These are phyloP conservation scores for Leccinum incarnatum DNA, from an alignment of 768 basidiomycete species.

Conservation along the genomic window DNA sequence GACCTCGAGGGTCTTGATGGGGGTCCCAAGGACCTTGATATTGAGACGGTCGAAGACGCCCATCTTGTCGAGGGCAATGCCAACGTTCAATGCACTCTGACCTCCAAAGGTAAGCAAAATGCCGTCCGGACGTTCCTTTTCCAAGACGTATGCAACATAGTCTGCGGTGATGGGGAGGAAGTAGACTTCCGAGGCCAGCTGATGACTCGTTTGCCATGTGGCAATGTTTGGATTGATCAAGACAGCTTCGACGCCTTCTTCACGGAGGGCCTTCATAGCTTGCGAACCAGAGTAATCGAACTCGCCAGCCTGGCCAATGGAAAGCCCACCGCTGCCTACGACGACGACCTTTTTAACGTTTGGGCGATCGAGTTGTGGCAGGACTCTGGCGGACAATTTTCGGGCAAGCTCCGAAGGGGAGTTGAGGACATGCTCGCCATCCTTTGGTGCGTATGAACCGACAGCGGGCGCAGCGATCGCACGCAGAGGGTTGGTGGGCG, in stretches of 20 bases:
- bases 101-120: slow-evolving; percentile 97
- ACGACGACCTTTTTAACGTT: slow-evolving; percentile 94
- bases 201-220: slow-evolving; percentile 98
- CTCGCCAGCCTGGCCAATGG: slow-evolving; percentile 98
- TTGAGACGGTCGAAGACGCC: slow-evolving; percentile 91
- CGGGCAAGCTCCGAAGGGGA: slow-evolving; percentile 95
- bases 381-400: slow-evolving; percentile 88
- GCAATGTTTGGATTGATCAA: slow-evolving; percentile 99
- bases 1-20: slow-evolving; percentile 90
- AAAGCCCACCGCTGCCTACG: slow-evolving; percentile 93
- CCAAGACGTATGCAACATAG: slow-evolving; percentile 97
- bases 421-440: slow-evolving; percentile 75
- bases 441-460: slow-evolving; percentile 62
- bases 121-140: slow-evolving; percentile 97
- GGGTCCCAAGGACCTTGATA: slow-evolving; percentile 91
- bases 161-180: slow-evolving; percentile 95
- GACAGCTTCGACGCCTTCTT: slow-evolving; percentile 91
- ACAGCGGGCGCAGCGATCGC: slow-evolving; percentile 77
- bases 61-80: slow-evolving; percentile 95
- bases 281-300: slow-evolving; percentile 99
- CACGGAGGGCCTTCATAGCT: slow-evolving; percentile 94
- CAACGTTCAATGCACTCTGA: slow-evolving; percentile 96
- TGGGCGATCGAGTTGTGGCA: slow-evolving; percentile 87
- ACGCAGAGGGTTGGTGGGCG: slow-evolving; percentile 51
- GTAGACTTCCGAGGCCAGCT: slow-evolving; percentile 95